Percentiles rank a stretch among this genome's conserved stretches.
phyloP scores from a whole-genome alignment of 2,329 filamentous ascomycete genomes.

The Cordyceps militaris region DNA sequence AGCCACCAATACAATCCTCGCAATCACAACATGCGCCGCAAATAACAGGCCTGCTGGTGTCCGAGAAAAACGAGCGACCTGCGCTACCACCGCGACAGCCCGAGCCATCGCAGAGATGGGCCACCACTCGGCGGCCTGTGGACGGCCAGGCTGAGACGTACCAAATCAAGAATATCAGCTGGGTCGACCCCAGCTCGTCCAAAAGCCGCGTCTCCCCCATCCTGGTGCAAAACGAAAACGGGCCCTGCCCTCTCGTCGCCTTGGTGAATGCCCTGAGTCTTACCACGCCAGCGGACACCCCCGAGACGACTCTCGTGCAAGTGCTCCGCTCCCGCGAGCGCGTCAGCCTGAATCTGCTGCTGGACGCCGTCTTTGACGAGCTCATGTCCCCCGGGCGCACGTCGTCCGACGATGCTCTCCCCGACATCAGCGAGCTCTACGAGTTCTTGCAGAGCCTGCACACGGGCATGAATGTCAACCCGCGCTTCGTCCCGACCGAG shows the following conservation, averaged over 20 bases:
- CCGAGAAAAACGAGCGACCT: constrained; percentile 23
- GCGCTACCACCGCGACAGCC: constrained; percentile 32
- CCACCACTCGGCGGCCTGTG: constrained; percentile 35
- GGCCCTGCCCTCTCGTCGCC: constrained; percentile 86
- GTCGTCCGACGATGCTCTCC: constrained; percentile 56
- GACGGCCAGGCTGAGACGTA: constrained; percentile 68
- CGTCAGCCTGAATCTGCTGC: constrained; percentile 74
- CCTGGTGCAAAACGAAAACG: constrained; percentile 87
- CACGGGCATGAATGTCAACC: constrained; percentile 98
- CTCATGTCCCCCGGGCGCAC: constrained; percentile 71
- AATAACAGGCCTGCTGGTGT: neutral
- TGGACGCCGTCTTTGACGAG: constrained; percentile 90
- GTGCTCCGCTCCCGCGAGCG: constrained; percentile 75
- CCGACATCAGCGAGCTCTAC: constrained; percentile 84
- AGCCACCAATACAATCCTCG: neutral
- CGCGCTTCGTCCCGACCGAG: constrained; percentile 63
- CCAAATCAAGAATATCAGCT: constrained; percentile 84
- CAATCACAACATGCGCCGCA: neutral
- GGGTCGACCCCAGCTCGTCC: constrained; percentile 59
- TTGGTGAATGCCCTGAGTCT: constrained; percentile 87
- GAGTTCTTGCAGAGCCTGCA: constrained; percentile 81
- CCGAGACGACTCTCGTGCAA: constrained; percentile 66
- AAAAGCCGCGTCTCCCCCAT: constrained; percentile 75
- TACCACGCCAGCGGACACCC: constrained; percentile 60
- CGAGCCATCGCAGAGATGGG: constrained; percentile 25